Evolutionary conservation across 192 early-diverging fungal genomes (phyloP).

Genomic region (Coemansia sp.): DNA sequence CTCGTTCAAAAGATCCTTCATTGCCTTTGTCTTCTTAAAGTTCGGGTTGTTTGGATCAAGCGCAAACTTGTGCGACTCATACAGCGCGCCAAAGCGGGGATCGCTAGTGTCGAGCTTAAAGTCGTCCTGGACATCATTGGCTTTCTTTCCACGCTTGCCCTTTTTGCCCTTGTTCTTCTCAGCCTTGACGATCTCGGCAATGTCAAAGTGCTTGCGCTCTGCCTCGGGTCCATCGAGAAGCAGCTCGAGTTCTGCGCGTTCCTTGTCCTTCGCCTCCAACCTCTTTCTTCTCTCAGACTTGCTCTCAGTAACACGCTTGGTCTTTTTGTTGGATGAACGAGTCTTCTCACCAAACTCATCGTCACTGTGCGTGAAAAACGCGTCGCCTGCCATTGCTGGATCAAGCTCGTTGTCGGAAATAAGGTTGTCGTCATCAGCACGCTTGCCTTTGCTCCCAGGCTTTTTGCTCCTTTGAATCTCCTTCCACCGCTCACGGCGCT

Average conservation of each 20-base stretch:
- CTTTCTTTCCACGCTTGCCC: slow-evolving; percentile 45
- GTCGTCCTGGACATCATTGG: slow-evolving; percentile 61
- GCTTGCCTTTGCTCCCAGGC: slow-evolving; percentile 21
- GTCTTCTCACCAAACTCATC: slow-evolving; percentile 12
- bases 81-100: slow-evolving; percentile 79
- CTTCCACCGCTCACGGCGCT: slow-evolving; percentile 70
- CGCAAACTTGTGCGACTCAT: slow-evolving; percentile 84
- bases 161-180: slow-evolving; percentile 70
- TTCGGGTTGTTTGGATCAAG: slow-evolving; percentile 95
- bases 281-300: slow-evolving; percentile 59
- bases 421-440: slow-evolving; percentile 48
- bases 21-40: slow-evolving; percentile 60
- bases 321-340: slow-evolving; percentile 19
- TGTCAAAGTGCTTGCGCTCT: slow-evolving; percentile 78
- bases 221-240: slow-evolving; percentile 69
- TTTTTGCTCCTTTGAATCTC: slow-evolving; percentile 18
- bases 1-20: slow-evolving; percentile 43
- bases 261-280: slow-evolving; percentile 60
- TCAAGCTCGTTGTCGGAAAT: slow-evolving; percentile 62
- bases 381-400: slow-evolving; percentile 50
- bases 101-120: slow-evolving; percentile 87
- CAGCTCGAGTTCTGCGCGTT: slow-evolving; percentile 77
- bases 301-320: slow-evolving; percentile 27
- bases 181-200: slow-evolving; percentile 80
- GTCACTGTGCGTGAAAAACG: slow-evolving; percentile 58